Base-by-base conservation (phyloP, 331 rosid species). In the Phaseolus coccineus region DNA sequence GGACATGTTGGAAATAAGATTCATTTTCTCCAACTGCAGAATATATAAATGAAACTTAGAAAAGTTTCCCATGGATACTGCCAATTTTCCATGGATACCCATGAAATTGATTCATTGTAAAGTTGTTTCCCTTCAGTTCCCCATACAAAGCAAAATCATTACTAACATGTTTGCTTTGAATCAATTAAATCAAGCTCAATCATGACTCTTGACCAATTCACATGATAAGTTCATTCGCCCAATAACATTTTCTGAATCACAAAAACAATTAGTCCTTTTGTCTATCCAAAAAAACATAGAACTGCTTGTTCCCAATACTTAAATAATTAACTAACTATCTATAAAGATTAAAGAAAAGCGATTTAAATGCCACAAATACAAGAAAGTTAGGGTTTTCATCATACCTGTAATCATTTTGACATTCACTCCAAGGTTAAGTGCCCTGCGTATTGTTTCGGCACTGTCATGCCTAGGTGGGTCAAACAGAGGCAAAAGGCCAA, bases 401-500 rank as follows among this genome's bases (percentile, higher is more conserved):
- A 50, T 48, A 84, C 98, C 98, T 24, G 98, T 91, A 74, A 94
- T 94, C 98, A 94, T 94, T 88, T 94, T 94, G 79, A 94, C 98
- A 78, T 87, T 94, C 16, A 94, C 97, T 42, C 98, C 98, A 15
- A 94, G 97, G 84, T 94, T 89, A 47, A 94, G 85, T 56, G 98
- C 98, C 90, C 98, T 94, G 73, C 93, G 83, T 56, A 94, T 94
- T 48, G 98, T 94, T 90, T 94, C 98, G 27, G 98, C 98, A 87
- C 98, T 94, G 63, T 94, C 98, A 59, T 94, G 98, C 84, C 98
- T 87, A 55, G 98, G 98, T 46, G 98, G 98, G 69, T 94, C 98
- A 79, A 94, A 94, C 47, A 94, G 89, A 75, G 98, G 96, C 90
- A 94, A 79, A 50, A 94, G 91, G 31, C 97, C 98, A 83, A 89